Percentiles rank a stretch among this genome's conserved stretches.
Conservation (phyloP, 2,329 filamentous ascomycete genomes). For the Cadophora gregata region DNA sequence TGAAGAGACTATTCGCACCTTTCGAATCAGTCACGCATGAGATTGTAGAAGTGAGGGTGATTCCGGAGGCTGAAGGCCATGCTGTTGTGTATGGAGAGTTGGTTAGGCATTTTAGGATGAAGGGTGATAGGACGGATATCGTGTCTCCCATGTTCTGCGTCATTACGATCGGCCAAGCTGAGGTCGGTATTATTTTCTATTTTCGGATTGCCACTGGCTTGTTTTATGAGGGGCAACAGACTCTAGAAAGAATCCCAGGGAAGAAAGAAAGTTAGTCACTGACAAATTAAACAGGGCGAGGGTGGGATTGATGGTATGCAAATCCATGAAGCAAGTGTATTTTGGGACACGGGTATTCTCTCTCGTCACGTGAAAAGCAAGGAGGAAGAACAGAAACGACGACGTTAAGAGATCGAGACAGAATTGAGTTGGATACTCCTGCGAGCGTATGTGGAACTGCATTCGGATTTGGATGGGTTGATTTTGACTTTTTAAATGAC, state of each 20-base stretch:
- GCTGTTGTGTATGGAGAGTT: slow-evolving; percentile 28
- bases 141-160: slow-evolving; percentile 25
- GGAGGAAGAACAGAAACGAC: background rate
- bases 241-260: slow-evolving; percentile 4
- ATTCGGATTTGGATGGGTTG: no score
- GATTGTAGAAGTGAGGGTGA: slow-evolving; percentile 20
- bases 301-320: slow-evolving; percentile 24
- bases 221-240: no score
- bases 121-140: slow-evolving; percentile 26
- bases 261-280: background rate
- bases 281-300: slow-evolving; percentile 10
- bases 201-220: no score
- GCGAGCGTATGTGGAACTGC: no score
- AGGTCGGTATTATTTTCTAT: background rate
- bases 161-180: background rate
- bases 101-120: slow-evolving; percentile 27
- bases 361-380: slow-evolving; percentile 10
- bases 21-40: slow-evolving; percentile 26
- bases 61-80: slow-evolving; percentile 18
- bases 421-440: no score
- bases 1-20: slow-evolving; percentile 17
- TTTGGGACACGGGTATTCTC: slow-evolving; percentile 32
- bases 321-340: slow-evolving; percentile 26
- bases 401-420: no score
- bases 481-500: background rate